Conservation (phyloP, 305 asterid genomes). For the Rubia occidens region DNA sequence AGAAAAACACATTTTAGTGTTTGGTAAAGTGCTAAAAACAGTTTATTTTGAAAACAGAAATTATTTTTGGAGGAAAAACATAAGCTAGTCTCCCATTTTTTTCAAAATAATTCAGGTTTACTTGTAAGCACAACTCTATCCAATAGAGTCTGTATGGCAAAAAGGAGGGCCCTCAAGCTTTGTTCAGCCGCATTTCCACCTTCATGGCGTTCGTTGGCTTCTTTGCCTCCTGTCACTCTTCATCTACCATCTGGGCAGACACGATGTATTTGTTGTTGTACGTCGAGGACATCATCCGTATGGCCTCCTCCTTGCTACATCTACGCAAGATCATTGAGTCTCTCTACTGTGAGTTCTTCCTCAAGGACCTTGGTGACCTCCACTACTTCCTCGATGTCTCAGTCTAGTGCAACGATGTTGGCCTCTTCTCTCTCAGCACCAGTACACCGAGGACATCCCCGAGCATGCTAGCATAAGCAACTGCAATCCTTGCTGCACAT, state of each 20-base stretch:
- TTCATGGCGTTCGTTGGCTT: neutral
- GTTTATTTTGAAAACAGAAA: too few relatives aligned
- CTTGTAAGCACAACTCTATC: too few relatives aligned
- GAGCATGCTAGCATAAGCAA: neutral
- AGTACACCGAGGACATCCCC: neutral
- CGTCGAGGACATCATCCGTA: too few relatives aligned
- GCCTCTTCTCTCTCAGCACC: neutral
- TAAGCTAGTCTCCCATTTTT: too few relatives aligned
- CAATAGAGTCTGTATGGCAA: neutral
- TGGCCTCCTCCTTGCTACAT: neutral
- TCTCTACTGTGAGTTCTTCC: too few relatives aligned
- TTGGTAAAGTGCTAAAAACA: too few relatives aligned
- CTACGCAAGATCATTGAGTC: too few relatives aligned
- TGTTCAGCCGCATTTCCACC: neutral
- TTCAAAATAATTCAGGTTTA: too few relatives aligned
- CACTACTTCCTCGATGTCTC: too few relatives aligned
- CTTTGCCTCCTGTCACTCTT: neutral
- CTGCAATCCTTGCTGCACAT: neutral
- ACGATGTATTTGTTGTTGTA: neutral
- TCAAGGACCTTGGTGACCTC: neutral
- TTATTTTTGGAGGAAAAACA: too few relatives aligned
- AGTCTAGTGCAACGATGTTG: neutral
- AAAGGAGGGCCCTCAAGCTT: neutral
- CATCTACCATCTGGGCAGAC: neutral
- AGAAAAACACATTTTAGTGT: too few relatives aligned